Evolutionary conservation across 23 red algal genomes (phyloP).

Genomic region (Gracilaria vermiculophylla): DNA sequence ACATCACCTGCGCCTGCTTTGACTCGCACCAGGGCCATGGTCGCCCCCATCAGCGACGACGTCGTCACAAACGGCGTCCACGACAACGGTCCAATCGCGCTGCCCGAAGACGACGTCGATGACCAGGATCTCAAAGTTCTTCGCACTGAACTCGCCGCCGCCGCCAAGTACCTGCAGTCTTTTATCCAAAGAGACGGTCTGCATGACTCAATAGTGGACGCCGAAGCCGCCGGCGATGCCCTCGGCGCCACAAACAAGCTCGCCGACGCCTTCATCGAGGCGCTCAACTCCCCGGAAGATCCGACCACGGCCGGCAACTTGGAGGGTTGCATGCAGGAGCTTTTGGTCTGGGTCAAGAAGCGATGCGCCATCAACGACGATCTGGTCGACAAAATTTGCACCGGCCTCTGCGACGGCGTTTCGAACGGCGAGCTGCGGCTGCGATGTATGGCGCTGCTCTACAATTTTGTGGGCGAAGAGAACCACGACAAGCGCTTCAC

Average conservation of each 20-base stretch:
- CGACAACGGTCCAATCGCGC: slow-evolving; percentile 16
- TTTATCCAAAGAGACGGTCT: neutral
- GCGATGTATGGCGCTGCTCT: slow-evolving; percentile 64
- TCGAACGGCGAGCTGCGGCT: slow-evolving; percentile 53
- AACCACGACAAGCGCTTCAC: slow-evolving; percentile 36
- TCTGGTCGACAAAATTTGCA: slow-evolving; percentile 35
- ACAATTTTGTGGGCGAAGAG: slow-evolving; percentile 71
- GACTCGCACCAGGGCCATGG: neutral
- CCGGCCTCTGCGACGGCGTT: slow-evolving; percentile 21
- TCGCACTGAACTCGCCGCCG: slow-evolving; percentile 37
- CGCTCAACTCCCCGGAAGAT: slow-evolving; percentile 37
- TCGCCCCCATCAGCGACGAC: slow-evolving; percentile 26
- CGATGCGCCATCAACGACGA: slow-evolving; percentile 44
- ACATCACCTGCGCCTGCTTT: neutral
- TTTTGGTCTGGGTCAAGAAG: slow-evolving; percentile 40
- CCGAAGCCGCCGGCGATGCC: slow-evolving; percentile 16
- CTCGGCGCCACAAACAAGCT: slow-evolving; percentile 11
- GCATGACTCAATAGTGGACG: neutral
- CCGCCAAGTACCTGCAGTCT: slow-evolving; percentile 35
- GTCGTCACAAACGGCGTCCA: slow-evolving; percentile 40
- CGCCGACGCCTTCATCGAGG: slow-evolving; percentile 42
- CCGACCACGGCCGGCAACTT: neutral
- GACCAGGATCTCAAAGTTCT: slow-evolving; percentile 32
- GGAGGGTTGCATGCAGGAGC: slow-evolving; percentile 81
- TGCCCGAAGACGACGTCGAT: slow-evolving; percentile 2